These are phyloP conservation scores for Exserohilum turcica DNA, from an alignment of 2,329 filamentous ascomycete species.

Conservation along the genomic window DNA sequence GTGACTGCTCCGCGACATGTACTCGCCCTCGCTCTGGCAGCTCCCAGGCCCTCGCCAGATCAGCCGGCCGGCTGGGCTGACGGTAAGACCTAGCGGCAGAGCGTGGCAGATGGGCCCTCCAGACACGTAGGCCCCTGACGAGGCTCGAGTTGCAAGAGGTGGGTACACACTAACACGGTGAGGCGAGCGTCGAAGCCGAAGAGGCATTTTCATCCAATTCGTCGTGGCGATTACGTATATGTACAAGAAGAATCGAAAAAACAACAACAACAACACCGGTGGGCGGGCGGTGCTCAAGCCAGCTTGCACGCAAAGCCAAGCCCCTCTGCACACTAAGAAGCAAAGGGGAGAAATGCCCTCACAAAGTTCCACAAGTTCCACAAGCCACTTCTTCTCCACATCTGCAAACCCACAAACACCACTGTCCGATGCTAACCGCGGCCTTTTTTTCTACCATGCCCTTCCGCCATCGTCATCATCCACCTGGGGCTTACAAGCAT, in stretches of 20 bases:
- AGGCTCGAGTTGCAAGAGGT: neutral
- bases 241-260: slow-evolving; percentile 26
- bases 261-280: too few species aligned
- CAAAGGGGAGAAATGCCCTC: slow-evolving; percentile 6
- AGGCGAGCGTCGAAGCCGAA: slow-evolving; percentile 2
- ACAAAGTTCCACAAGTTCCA: slow-evolving; percentile 4
- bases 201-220: slow-evolving; percentile 8
- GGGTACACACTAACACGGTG: slow-evolving; percentile 9
- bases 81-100: neutral
- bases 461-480: neutral
- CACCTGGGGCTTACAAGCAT: slow-evolving; percentile 40
- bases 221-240: slow-evolving; percentile 19
- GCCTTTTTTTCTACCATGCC: neutral
- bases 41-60: neutral
- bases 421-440: neutral
- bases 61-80: neutral
- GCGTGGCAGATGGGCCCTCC: slow-evolving; percentile 1
- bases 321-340: slow-evolving; percentile 13
- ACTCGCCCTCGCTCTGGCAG: neutral
- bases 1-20: neutral
- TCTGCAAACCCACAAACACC: neutral
- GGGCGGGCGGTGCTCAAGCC: slow-evolving; percentile 8
- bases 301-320: slow-evolving; percentile 11
- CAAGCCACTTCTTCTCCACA: neutral
- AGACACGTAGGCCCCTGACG: slow-evolving; percentile 5